Evolutionary conservation across 2,329 filamentous ascomycete species (phyloP).

Genomic region (Atkinsonella texensis): DNA sequence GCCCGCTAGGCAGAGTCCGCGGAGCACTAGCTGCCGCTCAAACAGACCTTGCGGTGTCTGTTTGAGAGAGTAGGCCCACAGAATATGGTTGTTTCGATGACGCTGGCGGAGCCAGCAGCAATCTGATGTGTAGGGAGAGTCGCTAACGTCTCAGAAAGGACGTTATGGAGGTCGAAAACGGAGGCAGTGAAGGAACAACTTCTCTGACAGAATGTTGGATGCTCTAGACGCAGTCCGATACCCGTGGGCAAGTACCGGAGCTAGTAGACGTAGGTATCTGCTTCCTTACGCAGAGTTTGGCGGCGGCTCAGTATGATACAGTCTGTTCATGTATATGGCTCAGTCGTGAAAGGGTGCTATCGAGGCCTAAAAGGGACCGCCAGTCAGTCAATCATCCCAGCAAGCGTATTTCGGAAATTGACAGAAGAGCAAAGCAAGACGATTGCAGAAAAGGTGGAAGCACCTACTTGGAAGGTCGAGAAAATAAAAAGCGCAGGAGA

Average conservation of each 20-base stretch:
- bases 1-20: constrained; percentile 43
- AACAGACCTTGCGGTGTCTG: constrained; percentile 91
- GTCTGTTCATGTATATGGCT: background rate
- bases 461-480: constrained; percentile 74
- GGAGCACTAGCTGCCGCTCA: constrained; percentile 97
- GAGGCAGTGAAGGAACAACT: constrained; percentile 71
- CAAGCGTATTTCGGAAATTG: background rate
- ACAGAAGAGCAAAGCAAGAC: background rate
- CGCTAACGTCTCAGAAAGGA: constrained; percentile 52
- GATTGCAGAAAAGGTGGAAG: constrained; percentile 3
- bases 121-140: constrained; percentile 26
- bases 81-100: constrained; percentile 46
- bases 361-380: constrained; percentile 32
- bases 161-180: constrained; percentile 89
- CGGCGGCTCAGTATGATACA: background rate
- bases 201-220: constrained; percentile 80
- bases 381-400: background rate
- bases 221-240: constrained; percentile 64
- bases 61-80: constrained; percentile 97
- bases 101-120: constrained; percentile 88
- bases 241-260: constrained; percentile 69
- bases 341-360: constrained; percentile 40
- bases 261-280: constrained; percentile 35
- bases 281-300: constrained; percentile 1
- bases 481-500: constrained; percentile 84